Percentiles rank a stretch among this genome's conserved stretches.
Evolutionary conservation across 1,139 yeast genomes (phyloP).

Genomic region (Zygosaccharomyces sapae): DNA sequence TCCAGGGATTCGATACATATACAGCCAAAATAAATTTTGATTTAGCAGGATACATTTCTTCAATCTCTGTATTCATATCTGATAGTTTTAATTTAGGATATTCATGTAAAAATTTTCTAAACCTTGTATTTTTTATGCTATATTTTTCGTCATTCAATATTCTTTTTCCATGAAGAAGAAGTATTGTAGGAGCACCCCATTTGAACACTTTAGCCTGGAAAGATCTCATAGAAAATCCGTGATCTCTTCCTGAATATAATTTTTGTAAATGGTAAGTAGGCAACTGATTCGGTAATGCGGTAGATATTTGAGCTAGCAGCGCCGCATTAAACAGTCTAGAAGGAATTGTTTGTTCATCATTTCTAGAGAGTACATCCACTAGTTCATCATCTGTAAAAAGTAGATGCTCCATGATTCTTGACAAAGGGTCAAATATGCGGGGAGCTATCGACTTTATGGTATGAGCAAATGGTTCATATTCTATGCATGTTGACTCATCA

Average conservation of each 20-base stretch:
- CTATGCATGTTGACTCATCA: slow-evolving; percentile 30
- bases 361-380: slow-evolving; percentile 9
- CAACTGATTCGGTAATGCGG: slow-evolving; percentile 35
- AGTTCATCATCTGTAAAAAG: slow-evolving; percentile 27
- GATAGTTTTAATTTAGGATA: slow-evolving; percentile 49
- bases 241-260: slow-evolving; percentile 64
- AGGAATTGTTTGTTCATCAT: slow-evolving; percentile 7
- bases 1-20: slow-evolving; percentile 70
- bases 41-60: slow-evolving; percentile 22
- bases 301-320: slow-evolving; percentile 35
- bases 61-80: slow-evolving; percentile 26
- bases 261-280: slow-evolving; percentile 48
- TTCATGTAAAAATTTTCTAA: slow-evolving; percentile 47
- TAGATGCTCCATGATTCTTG: slow-evolving; percentile 40
- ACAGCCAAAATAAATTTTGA: slow-evolving; percentile 58
- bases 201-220: slow-evolving; percentile 79
- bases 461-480: slow-evolving; percentile 38
- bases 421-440: slow-evolving; percentile 40
- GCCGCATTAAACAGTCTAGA: slow-evolving; percentile 35
- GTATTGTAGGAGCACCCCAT: slow-evolving; percentile 83
- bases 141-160: slow-evolving; percentile 42
- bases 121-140: slow-evolving; percentile 43
- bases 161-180: slow-evolving; percentile 64
- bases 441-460: slow-evolving; percentile 39
- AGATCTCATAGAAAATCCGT: slow-evolving; percentile 85